These are phyloP conservation scores for Aspergillus sp. DNA, from an alignment of 2,329 filamentous ascomycete genomes.

Conservation along the genomic window DNA sequence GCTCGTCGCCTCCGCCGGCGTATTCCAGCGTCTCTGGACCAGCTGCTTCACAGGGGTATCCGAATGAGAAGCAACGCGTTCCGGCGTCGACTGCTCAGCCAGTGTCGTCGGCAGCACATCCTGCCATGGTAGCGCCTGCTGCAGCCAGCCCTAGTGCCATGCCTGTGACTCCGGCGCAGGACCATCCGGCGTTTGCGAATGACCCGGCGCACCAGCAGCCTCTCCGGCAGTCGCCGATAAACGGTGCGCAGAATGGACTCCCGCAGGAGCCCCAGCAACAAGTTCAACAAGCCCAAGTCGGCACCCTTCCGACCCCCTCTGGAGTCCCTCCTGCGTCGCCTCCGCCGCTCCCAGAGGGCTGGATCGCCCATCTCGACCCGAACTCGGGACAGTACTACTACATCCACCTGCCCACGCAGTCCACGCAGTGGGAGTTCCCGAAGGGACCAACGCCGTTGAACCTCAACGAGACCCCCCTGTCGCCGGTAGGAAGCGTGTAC, in stretches of 20 bases:
- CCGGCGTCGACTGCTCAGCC: slow-evolving; percentile 21
- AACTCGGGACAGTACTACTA: slow-evolving; percentile 99
- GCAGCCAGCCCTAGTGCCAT: slow-evolving; percentile 21
- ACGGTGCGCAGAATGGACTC: slow-evolving; percentile 26
- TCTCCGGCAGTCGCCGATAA: slow-evolving; percentile 38
- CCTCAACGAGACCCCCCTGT: slow-evolving; percentile 76
- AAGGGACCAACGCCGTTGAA: slow-evolving; percentile 90
- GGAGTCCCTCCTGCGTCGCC: slow-evolving; percentile 71
- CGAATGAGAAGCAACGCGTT: slow-evolving; percentile 71
- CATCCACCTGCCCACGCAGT: slow-evolving; percentile 90
- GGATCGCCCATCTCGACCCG: slow-evolving; percentile 94
- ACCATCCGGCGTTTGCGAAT: slow-evolving; percentile 89
- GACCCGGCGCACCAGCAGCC: slow-evolving; percentile 58
- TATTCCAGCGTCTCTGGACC: slow-evolving; percentile 72
- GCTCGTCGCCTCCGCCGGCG: slow-evolving; percentile 86
- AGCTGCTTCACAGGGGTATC: slow-evolving; percentile 57
- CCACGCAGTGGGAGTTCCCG: slow-evolving; percentile 98
- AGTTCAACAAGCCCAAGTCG: slow-evolving; percentile 25
- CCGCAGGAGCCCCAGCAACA: slow-evolving; percentile 9
- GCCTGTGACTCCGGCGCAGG: slow-evolving; percentile 41
- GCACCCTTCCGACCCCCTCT: slow-evolving; percentile 36
- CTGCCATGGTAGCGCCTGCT: slow-evolving; percentile 22
- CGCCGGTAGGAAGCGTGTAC: slow-evolving; percentile 74
- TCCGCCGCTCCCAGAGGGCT: slow-evolving; percentile 91
- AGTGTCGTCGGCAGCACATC: slow-evolving; percentile 21